These are phyloP conservation scores for Talaromyces sp. DNA, from an alignment of 2,329 filamentous ascomycete species.

Conservation along the genomic window DNA sequence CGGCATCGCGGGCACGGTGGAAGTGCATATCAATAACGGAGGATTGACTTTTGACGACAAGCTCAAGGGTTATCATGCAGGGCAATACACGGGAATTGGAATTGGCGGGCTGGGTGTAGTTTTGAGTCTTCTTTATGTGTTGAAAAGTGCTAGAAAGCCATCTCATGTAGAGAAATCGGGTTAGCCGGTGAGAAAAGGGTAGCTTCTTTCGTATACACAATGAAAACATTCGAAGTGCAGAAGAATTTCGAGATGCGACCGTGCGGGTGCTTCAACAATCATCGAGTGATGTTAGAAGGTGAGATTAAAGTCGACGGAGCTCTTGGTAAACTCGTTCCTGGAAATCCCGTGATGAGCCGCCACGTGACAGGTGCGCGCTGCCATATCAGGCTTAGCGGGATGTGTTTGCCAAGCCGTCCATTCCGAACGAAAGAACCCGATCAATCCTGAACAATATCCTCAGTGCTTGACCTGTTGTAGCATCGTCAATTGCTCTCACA, in stretches of 20 bases:
- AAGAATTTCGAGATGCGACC: background rate
- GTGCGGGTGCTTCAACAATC: too few species aligned
- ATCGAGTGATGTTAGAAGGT: background rate
- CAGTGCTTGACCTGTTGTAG: background rate
- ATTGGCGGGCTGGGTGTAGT: constrained; percentile 30
- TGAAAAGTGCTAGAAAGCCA: constrained; percentile 3
- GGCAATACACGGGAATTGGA: constrained; percentile 42
- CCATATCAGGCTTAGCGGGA: background rate
- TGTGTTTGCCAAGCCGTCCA: background rate
- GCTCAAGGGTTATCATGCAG: constrained; percentile 41
- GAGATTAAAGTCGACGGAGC: background rate
- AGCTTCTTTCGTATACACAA: background rate
- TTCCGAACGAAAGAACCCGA: constrained; percentile 14
- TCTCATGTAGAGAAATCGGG: background rate
- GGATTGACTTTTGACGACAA: constrained; percentile 30
- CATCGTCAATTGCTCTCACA: constrained; percentile 8
- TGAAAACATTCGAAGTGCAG: background rate
- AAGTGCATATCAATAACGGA: constrained; percentile 47
- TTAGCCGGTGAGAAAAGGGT: background rate
- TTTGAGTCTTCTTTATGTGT: constrained; percentile 20
- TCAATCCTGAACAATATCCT: constrained; percentile 5
- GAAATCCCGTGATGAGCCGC: background rate
- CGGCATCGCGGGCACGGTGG: constrained; percentile 65
- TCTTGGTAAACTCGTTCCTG: background rate
- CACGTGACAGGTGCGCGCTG: constrained; percentile 2